These are phyloP conservation scores for Drechslerella coelobrocha DNA, from an alignment of 2,329 filamentous ascomycete species.

Conservation along the genomic window DNA sequence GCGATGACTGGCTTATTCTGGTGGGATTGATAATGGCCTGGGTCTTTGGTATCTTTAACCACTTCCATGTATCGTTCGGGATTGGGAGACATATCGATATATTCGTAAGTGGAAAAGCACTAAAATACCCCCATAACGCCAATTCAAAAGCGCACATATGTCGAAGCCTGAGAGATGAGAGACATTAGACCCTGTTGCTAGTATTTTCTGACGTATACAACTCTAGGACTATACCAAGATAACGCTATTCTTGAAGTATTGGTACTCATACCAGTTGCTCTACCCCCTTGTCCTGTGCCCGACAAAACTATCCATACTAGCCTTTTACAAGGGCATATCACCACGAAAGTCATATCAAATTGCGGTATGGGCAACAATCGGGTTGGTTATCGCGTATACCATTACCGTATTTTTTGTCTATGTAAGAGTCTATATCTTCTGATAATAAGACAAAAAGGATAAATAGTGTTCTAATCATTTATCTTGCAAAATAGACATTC, in stretches of 20 bases:
- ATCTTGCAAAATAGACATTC: constrained; percentile 52
- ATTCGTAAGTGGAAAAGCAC: constrained; percentile 56
- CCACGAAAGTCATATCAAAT: constrained; percentile 52
- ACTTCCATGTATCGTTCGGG: constrained; percentile 51
- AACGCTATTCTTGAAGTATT: constrained; percentile 56
- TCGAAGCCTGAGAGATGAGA: no score
- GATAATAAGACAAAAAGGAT: constrained; percentile 53
- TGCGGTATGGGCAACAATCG: constrained; percentile 56
- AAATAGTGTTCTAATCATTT: background rate
- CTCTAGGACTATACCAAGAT: constrained; percentile 30
- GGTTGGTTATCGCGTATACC: constrained; percentile 56
- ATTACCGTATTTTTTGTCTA: constrained; percentile 56
- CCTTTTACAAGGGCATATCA: constrained; percentile 60
- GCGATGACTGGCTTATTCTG: constrained; percentile 59
- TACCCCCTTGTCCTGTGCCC: constrained; percentile 57
- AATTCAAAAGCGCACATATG: background rate
- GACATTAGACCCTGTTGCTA: constrained; percentile 8
- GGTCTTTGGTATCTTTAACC: constrained; percentile 51
- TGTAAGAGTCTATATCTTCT: constrained; percentile 55
- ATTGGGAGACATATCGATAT: constrained; percentile 54
- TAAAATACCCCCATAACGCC: constrained; percentile 50
- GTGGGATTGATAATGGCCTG: constrained; percentile 52
- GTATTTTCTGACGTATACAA: constrained; percentile 2
- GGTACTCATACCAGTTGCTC: constrained; percentile 58
- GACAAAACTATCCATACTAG: constrained; percentile 59